A percentile compares a stretch with the other conserved stretches of the same genome.
Evolutionary conservation across 441 rosid genomes (phyloP).

Genomic region (Erysimum pusillum): DNA sequence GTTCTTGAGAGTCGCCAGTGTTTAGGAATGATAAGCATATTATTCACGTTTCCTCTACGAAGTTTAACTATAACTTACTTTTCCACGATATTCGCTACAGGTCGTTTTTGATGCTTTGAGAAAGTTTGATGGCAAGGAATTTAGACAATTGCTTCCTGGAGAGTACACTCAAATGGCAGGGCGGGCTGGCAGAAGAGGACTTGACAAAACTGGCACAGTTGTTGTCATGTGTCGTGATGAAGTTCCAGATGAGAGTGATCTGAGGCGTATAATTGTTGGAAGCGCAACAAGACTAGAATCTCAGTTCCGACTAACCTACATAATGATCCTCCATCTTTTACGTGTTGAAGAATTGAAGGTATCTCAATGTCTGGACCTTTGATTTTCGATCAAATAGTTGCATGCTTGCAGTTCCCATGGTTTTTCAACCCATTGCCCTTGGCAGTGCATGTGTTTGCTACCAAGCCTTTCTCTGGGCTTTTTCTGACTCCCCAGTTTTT

Average conservation of each 20-base stretch:
- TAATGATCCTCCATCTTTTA: constrained; percentile 97
- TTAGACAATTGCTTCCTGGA: constrained; percentile 89
- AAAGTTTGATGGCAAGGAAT: constrained; percentile 97
- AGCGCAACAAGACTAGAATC: constrained; percentile 89
- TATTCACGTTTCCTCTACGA: constrained; percentile 21
- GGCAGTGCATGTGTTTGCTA: constrained; percentile 8
- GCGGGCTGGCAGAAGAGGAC: constrained; percentile 99
- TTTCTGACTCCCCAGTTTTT: constrained; percentile 25
- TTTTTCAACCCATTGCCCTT: too few species aligned
- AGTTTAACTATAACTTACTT: constrained; percentile 33
- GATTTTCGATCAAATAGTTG: neutral
- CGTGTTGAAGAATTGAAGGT: constrained; percentile 99
- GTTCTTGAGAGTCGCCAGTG: too few species aligned
- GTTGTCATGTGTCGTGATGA: constrained; percentile 96
- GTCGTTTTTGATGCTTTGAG: constrained; percentile 95
- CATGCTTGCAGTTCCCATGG: too few species aligned
- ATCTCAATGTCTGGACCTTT: constrained; percentile 39
- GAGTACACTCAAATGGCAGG: constrained; percentile 99
- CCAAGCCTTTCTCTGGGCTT: constrained; percentile 4
- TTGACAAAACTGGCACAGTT: constrained; percentile 96
- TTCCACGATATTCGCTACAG: constrained; percentile 52
- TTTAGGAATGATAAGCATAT: constrained; percentile 2
- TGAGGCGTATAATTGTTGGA: constrained; percentile 76
- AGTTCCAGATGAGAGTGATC: constrained; percentile 79
- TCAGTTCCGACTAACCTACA: constrained; percentile 95